Evolutionary conservation across 75 land plant species (phyloP).

Genomic region (Azolla pinnata): DNA sequence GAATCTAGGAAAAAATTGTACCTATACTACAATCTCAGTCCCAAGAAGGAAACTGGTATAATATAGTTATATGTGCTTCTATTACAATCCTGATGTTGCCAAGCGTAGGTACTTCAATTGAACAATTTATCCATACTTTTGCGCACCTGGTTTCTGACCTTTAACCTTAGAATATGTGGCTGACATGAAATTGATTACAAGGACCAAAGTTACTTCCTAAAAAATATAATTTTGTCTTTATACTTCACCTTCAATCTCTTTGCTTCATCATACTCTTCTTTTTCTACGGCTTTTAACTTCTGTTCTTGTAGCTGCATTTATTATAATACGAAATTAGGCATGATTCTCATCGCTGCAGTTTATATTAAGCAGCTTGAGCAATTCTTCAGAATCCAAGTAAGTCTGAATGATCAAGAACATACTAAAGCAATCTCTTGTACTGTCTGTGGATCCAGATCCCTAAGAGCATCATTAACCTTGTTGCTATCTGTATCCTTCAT

Average conservation of each 20-base stretch:
- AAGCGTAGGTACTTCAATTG: too few species aligned
- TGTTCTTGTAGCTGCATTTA: conserved; percentile 22
- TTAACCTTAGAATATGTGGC: background rate
- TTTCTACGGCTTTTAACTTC: conserved; percentile 19
- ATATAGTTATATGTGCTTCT: background rate
- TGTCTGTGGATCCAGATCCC: background rate
- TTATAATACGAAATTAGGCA: too few species aligned
- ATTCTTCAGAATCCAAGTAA: too few species aligned
- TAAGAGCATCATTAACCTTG: background rate
- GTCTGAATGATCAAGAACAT: background rate
- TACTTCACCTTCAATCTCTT: conserved; percentile 20
- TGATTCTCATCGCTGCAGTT: too few species aligned
- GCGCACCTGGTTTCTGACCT: too few species aligned
- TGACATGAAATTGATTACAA: background rate
- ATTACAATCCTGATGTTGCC: too few species aligned
- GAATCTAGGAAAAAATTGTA: too few species aligned
- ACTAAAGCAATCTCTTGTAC: background rate
- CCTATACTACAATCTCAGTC: too few species aligned
- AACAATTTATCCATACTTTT: too few species aligned
- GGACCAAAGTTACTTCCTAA: background rate
- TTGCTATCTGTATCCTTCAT: background rate
- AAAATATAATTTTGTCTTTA: background rate
- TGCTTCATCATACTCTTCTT: conserved; percentile 28
- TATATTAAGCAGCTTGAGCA: too few species aligned
- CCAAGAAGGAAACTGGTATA: too few species aligned